These are phyloP conservation scores for Xylaria hypoxylon DNA, from an alignment of 2,329 filamentous ascomycete genomes.

Conservation along the genomic window DNA sequence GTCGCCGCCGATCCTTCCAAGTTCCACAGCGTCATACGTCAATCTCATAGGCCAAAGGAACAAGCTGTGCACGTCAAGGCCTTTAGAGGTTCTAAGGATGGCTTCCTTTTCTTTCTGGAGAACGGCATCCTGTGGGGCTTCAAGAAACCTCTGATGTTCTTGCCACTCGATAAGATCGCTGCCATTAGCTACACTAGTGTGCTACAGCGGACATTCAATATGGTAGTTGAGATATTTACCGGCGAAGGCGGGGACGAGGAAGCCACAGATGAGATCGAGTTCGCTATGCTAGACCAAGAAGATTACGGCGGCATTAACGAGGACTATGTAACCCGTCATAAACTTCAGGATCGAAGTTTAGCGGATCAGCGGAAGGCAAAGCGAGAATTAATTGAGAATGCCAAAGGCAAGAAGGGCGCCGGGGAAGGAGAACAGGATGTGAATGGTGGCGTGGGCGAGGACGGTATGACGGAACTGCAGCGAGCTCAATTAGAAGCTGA, in stretches of 20 bases:
- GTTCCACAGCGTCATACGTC: conserved; percentile 68
- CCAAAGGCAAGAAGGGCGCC: conserved; percentile 59
- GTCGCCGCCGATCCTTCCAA: conserved; percentile 65
- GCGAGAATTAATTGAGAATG: conserved; percentile 70
- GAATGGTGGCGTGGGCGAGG: conserved; percentile 60
- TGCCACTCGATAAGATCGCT: conserved; percentile 69
- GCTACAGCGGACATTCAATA: conserved; percentile 75
- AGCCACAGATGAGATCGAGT: conserved; percentile 71
- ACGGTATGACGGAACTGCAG: conserved; percentile 62
- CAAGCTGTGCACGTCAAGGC: conserved; percentile 74
- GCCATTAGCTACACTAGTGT: conserved; percentile 76
- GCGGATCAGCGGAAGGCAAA: conserved; percentile 75
- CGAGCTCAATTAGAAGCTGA: conserved; percentile 64
- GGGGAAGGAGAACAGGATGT: conserved; percentile 55
- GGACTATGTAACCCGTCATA: conserved; percentile 69
- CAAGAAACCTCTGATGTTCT: conserved; percentile 75
- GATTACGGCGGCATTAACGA: conserved; percentile 74
- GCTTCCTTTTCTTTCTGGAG: conserved; percentile 74
- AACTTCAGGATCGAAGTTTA: conserved; percentile 75
- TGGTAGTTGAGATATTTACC: conserved; percentile 70
- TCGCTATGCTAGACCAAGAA: conserved; percentile 76
- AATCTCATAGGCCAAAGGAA: conserved; percentile 70
- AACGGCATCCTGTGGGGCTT: conserved; percentile 77
- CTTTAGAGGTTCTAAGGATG: conserved; percentile 76
- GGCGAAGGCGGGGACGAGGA: conserved; percentile 55